phyloP scores from a whole-genome alignment of 768 basidiomycete genomes.

The Tricholoma hemisulphureum region DNA sequence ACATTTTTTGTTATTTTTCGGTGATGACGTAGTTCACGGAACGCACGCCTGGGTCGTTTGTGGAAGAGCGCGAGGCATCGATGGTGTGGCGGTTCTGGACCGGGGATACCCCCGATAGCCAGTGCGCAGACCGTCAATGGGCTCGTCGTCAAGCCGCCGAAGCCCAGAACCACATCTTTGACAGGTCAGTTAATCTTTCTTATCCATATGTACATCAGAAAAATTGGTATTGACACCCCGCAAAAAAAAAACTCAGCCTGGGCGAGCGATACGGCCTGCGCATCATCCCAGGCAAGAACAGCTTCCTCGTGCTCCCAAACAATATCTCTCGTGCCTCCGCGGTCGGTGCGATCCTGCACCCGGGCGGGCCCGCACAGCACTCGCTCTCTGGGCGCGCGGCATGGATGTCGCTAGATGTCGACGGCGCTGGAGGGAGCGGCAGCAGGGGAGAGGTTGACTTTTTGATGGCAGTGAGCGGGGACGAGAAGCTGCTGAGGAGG shows the following conservation, averaged over 20 bases:
- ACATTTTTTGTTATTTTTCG: too few species aligned
- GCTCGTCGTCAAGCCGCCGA: conserved; percentile 84
- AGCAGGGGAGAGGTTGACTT: conserved; percentile 50
- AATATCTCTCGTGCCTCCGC: conserved; percentile 83
- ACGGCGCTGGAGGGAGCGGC: conserved; percentile 26
- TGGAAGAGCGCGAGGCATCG: conserved; percentile 81
- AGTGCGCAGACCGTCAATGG: conserved; percentile 69
- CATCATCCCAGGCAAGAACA: conserved; percentile 77
- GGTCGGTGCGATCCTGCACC: conserved; percentile 75
- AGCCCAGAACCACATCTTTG: conserved; percentile 91
- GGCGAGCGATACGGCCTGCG: conserved; percentile 82
- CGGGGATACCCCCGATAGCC: conserved; percentile 29
- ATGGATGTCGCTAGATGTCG: conserved; percentile 37
- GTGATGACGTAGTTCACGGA: conserved; percentile 84
- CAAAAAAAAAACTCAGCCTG: conserved; percentile 54
- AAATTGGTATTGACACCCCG: too few species aligned
- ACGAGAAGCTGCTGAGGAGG: conserved; percentile 75
- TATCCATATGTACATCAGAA: too few species aligned
- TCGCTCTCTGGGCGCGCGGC: conserved; percentile 29
- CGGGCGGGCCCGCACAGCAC: conserved; percentile 50
- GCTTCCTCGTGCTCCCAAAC: conserved; percentile 81
- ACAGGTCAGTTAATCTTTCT: conserved; percentile 42
- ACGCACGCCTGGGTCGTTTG: conserved; percentile 81
- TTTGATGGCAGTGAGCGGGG: conserved; percentile 64
- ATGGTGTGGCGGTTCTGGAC: conserved; percentile 88